Evolutionary conservation across 805 yeast genomes (phyloP).

Genomic region (Barnettozyma pratensis): DNA sequence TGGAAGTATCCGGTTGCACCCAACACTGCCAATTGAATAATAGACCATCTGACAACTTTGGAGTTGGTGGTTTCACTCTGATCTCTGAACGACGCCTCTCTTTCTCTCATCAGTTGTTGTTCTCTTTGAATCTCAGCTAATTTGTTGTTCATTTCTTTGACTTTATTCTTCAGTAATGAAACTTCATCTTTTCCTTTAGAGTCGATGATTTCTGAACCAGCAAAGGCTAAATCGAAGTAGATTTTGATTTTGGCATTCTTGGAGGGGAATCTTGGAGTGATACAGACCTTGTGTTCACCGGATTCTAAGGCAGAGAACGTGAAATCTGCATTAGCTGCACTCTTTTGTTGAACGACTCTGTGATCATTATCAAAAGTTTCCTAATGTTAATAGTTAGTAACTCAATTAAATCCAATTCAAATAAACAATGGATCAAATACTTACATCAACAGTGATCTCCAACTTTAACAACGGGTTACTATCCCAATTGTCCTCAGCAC

Average conservation of each 20-base stretch:
- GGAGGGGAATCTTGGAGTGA: conserved; percentile 46
- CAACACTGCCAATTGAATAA: conserved; percentile 65
- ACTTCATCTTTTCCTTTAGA: conserved; percentile 51
- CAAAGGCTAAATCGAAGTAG: conserved; percentile 65
- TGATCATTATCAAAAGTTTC: conserved; percentile 83
- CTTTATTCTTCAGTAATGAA: conserved; percentile 47
- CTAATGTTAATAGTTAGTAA: conserved; percentile 14
- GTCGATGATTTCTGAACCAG: conserved; percentile 62
- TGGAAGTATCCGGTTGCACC: conserved; percentile 71
- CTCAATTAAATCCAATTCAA: conserved; percentile 9
- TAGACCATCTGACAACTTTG: conserved; percentile 68
- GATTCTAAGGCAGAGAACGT: conserved; percentile 77
- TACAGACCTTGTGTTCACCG: conserved; percentile 83
- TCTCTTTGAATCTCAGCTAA: conserved; percentile 57
- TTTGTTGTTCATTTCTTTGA: conserved; percentile 52
- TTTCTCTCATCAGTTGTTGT: conserved; percentile 55
- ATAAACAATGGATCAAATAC: conserved; percentile 21
- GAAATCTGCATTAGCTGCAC: conserved; percentile 58
- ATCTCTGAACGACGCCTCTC: conserved; percentile 75
- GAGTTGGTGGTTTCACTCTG: conserved; percentile 72
- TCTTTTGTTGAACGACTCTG: conserved; percentile 65
- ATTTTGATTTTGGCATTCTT: conserved; percentile 55
- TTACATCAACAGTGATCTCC: conserved; percentile 62
- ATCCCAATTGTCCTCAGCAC: conserved; percentile 40
- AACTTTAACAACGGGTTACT: conserved; percentile 53